These are phyloP conservation scores for Fomitopsis schrenkii DNA, from an alignment of 1,284 basidiomycete genomes.

Conservation along the genomic window DNA sequence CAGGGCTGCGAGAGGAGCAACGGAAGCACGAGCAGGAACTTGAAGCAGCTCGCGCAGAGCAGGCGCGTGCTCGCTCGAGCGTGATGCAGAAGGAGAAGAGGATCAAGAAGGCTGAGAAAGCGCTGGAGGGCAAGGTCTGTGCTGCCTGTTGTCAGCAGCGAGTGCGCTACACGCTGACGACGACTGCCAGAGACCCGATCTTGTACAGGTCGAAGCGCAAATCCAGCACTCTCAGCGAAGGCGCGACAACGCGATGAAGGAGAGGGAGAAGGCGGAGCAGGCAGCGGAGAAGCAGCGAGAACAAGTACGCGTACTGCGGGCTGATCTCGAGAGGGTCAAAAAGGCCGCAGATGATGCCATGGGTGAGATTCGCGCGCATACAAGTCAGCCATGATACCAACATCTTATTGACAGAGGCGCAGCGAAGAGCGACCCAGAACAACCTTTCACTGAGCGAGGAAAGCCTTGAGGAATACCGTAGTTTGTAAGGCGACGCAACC, in stretches of 20 bases:
- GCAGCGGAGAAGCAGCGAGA: conserved; percentile 66
- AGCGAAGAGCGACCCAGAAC: conserved; percentile 67
- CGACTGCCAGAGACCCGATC: conserved; percentile 64
- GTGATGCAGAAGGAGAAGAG: conserved; percentile 29
- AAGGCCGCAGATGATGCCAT: conserved; percentile 74
- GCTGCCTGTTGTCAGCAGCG: not conserved
- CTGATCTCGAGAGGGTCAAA: conserved; percentile 67
- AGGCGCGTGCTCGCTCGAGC: conserved; percentile 70
- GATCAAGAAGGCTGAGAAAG: conserved; percentile 31
- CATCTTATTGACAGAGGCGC: conserved; percentile 53
- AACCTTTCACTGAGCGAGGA: conserved; percentile 81
- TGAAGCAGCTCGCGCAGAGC: conserved; percentile 72
- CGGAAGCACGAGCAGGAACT: conserved; percentile 66
- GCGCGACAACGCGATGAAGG: conserved; percentile 62
- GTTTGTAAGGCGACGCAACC: conserved; percentile 51
- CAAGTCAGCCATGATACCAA: not conserved
- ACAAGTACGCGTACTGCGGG: conserved; percentile 54
- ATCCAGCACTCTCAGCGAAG: conserved; percentile 85
- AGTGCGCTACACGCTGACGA: not conserved
- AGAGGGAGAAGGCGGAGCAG: conserved; percentile 61
- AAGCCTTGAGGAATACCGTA: conserved; percentile 85
- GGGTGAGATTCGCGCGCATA: conserved; percentile 39
- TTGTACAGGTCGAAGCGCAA: conserved; percentile 81
- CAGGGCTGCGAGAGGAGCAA: conserved; percentile 66
- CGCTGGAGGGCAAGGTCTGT: conserved; percentile 58